Percentiles rank a stretch among this genome's conserved stretches.
phyloP scores from a whole-genome alignment of 306 rosid genomes.

The Vigna trinervia region DNA sequence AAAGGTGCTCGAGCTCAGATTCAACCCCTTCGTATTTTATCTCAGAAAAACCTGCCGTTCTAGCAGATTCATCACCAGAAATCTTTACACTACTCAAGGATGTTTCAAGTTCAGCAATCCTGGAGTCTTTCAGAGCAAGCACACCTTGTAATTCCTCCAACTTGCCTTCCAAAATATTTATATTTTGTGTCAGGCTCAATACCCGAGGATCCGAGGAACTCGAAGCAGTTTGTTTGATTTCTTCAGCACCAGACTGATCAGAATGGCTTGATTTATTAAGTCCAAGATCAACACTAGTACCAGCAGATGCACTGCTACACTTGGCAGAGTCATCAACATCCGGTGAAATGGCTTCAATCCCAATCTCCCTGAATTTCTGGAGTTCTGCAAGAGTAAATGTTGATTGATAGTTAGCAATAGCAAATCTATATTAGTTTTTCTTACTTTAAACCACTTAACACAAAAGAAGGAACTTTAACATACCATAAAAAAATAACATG shows the following conservation, averaged over 20 bases:
- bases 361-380: conserved; percentile 68
- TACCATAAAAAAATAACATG: not conserved
- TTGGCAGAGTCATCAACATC: conserved; percentile 55
- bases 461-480: conserved; percentile 35
- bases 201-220: conserved; percentile 62
- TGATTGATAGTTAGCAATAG: conserved; percentile 31
- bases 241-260: conserved; percentile 55
- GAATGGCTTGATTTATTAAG: conserved; percentile 47
- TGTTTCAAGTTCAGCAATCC: conserved; percentile 74
- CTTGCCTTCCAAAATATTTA: conserved; percentile 59
- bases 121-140: conserved; percentile 61
- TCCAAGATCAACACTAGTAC: conserved; percentile 48
- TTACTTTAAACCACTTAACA: conserved; percentile 7
- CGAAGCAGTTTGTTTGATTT: conserved; percentile 50
- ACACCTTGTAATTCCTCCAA: conserved; percentile 57
- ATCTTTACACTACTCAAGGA: conserved; percentile 51
- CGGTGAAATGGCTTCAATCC: conserved; percentile 52
- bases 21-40: conserved; percentile 52
- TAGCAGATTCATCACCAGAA: conserved; percentile 56
- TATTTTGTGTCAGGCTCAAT: conserved; percentile 61
- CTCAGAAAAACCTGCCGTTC: conserved; percentile 48
- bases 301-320: conserved; percentile 51
- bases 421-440: not conserved
- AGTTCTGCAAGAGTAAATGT: conserved; percentile 66
- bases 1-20: conserved; percentile 56